These are phyloP conservation scores for Trametes villosa DNA, from an alignment of 768 basidiomycete species.

Conservation along the genomic window DNA sequence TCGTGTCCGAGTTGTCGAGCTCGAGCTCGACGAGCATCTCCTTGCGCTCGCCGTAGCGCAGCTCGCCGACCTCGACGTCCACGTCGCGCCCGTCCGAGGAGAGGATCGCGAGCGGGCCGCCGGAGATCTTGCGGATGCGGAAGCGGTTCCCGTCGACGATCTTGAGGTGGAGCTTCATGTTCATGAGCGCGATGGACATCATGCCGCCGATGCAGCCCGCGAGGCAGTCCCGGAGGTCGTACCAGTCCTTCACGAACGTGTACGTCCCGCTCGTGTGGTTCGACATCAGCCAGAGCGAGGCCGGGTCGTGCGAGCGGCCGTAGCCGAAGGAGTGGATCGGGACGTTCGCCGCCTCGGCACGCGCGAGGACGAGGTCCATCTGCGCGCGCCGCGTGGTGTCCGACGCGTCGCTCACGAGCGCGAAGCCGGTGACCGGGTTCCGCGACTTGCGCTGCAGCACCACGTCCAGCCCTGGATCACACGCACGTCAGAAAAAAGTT, in stretches of 20 bases:
- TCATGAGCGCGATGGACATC: constrained; percentile 91
- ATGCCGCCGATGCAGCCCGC: constrained; percentile 96
- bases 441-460: constrained; percentile 93
- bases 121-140: constrained; percentile 92
- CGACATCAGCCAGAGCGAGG: constrained; percentile 97
- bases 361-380: constrained; percentile 97
- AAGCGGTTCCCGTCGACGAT: constrained; percentile 90
- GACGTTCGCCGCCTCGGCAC: constrained; percentile 94
- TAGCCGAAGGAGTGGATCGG: constrained; percentile 98
- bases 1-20: constrained; percentile 72
- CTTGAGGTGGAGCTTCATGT: constrained; percentile 95
- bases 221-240: constrained; percentile 89
- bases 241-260: constrained; percentile 98
- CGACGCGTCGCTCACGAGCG: constrained; percentile 90
- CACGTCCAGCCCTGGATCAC: constrained; percentile 75
- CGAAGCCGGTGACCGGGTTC: constrained; percentile 89
- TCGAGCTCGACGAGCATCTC: constrained; percentile 98
- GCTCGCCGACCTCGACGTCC: constrained; percentile 92
- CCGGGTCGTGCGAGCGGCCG: constrained; percentile 95
- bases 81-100: constrained; percentile 93
- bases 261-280: constrained; percentile 98
- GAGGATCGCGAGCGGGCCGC: constrained; percentile 85
- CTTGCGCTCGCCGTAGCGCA: constrained; percentile 94
- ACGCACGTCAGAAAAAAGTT: not conserved
- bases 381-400: constrained; percentile 93